Evolutionary conservation across 148 eudicot species (phyloP), one percentile per base, ranked within the genome.

Genomic region (Bassia scoparia): DNA sequence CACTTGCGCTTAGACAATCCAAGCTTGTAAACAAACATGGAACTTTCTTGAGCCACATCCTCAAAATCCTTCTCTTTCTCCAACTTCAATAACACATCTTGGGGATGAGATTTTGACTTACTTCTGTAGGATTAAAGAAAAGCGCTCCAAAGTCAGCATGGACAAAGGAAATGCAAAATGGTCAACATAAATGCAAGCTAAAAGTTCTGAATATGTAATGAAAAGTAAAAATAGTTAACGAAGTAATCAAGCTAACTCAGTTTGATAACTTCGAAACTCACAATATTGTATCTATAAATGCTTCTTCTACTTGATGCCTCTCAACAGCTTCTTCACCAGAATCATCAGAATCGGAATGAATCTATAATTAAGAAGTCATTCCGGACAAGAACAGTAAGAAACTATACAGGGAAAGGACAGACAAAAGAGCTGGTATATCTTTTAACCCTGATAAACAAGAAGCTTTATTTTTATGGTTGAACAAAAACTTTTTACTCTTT

Each of bases 281-380:
- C 98, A 88, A 77, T 67, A 91, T 27, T 62, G 93, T 81, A 74
- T 91, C 98, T 65, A 95, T 87, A 86, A 89, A 95, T 67, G 98
- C 98, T 72, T 83, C 91, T 82, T 95, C 97, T 46, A 95, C 95
- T 48, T 88, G 91, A 83, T 91, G 90, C 81, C 83, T 77, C 82
- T 88, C 91, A 65, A 83, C 91, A 80, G 76, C 73, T 77, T 95
- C 97, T 74, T 88, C 98, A 26, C 68, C 82, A 30, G 69, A 48
- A 81, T 84, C 96, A 71, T 82, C 85, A 27, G 87, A 86, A 63
- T 91, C 96, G 4, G 74, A 50, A 33, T 63, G 82, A 48, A 80
- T 44, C 82, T 80, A 71, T 27, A 63, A 43, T 30, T 43, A n/a
- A n/a, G 21, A 61, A 49, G 29, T 17, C 15, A 44, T 26, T 18